These are phyloP conservation scores for Euphorbia lathyris DNA, from an alignment of 345 rosid species.

Conservation along the genomic window DNA sequence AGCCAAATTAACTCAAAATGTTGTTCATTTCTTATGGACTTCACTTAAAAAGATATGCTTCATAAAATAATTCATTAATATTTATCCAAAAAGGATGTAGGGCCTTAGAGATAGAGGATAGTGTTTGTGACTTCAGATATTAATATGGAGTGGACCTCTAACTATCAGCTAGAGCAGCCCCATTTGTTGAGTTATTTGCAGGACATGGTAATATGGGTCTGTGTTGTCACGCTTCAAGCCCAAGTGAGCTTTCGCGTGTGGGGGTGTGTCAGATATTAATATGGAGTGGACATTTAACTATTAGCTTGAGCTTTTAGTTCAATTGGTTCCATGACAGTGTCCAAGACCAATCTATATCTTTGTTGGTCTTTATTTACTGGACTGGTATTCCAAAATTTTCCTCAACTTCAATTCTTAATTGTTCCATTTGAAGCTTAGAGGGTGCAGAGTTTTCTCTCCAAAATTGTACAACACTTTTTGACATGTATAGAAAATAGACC, in stretches of 20 bases:
- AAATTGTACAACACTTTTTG: not conserved
- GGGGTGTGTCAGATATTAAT: too few species aligned
- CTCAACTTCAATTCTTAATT: not conserved
- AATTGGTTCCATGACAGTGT: too few species aligned
- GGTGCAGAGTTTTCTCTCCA: not conserved
- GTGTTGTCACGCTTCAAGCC: too few species aligned
- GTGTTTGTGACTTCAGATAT: too few species aligned
- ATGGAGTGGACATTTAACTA: too few species aligned
- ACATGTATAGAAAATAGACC: not conserved
- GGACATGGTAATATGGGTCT: too few species aligned
- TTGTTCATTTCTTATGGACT: not conserved
- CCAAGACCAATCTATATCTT: not conserved
- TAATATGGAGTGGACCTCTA: too few species aligned
- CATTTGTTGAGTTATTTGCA: too few species aligned
- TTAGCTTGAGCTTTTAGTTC: too few species aligned
- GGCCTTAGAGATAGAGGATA: not conserved
- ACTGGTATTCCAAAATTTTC: not conserved
- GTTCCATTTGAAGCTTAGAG: not conserved
- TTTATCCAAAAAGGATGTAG: not conserved
- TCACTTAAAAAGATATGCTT: not conserved
- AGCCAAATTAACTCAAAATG: not conserved
- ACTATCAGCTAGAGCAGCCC: too few species aligned
- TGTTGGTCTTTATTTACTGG: not conserved
- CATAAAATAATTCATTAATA: not conserved
- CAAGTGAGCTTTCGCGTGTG: too few species aligned